These are phyloP conservation scores for Penicillium paradoxum DNA, from an alignment of 495 filamentous ascomycete species.

Conservation along the genomic window DNA sequence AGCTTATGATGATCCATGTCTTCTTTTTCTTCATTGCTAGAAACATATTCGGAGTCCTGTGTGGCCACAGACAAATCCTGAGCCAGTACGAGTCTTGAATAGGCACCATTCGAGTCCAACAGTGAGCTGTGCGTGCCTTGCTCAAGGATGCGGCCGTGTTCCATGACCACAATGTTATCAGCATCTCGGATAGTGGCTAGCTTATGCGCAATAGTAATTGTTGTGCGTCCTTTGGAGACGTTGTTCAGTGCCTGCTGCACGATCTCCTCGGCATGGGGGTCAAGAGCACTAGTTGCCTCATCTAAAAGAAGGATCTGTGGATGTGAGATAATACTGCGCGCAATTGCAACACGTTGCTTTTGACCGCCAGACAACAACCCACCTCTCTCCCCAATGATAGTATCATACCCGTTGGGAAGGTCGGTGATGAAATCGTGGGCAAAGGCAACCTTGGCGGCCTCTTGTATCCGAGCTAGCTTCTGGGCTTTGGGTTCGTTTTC, in stretches of 20 bases:
- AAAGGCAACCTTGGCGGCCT: slow-evolving; percentile 61
- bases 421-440: slow-evolving; percentile 35
- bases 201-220: slow-evolving; percentile 82
- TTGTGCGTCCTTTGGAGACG: slow-evolving; percentile 72
- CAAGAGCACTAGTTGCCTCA: slow-evolving; percentile 81
- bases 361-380: slow-evolving; percentile 85
- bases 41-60: not conserved
- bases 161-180: slow-evolving; percentile 88
- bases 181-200: slow-evolving; percentile 80
- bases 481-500: slow-evolving; percentile 44
- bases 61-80: slow-evolving; percentile 47
- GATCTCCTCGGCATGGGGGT: slow-evolving; percentile 78
- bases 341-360: slow-evolving; percentile 79
- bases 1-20: not conserved
- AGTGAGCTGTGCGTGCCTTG: slow-evolving; percentile 61
- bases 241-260: slow-evolving; percentile 79
- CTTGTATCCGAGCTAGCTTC: slow-evolving; percentile 37
- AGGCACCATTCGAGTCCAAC: slow-evolving; percentile 44
- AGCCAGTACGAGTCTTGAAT: slow-evolving; percentile 64
- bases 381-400: slow-evolving; percentile 79
- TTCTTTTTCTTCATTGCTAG: not conserved
- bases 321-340: slow-evolving; percentile 73
- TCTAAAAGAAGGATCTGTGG: slow-evolving; percentile 87
- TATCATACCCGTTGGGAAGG: slow-evolving; percentile 56
- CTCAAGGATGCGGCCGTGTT: slow-evolving; percentile 69